A percentile compares a stretch with the other conserved stretches of the same genome.
phyloP scores from a whole-genome alignment of 306 rosid genomes.

The Prunus dulcis region DNA sequence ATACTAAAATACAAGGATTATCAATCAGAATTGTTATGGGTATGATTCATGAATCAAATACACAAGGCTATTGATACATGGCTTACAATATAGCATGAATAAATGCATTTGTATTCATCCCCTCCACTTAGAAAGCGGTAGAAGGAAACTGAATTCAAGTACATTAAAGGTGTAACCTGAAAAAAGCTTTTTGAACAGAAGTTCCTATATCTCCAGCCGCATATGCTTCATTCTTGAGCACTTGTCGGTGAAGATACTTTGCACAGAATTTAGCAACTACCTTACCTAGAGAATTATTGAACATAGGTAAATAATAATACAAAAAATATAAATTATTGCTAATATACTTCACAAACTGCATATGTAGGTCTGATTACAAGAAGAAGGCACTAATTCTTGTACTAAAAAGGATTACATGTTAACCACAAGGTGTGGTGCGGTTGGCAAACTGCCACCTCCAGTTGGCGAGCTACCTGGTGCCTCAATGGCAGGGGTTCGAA shows the following conservation, averaged over 20 bases:
- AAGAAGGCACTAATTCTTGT: not conserved
- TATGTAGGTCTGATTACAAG: not conserved
- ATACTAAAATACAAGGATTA: not conserved
- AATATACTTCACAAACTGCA: not conserved
- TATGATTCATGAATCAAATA: not conserved
- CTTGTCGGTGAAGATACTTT: slow-evolving; percentile 84
- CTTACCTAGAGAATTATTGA: slow-evolving; percentile 62
- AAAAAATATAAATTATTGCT: not conserved
- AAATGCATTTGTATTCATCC: not conserved
- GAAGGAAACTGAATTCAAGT: slow-evolving; percentile 24
- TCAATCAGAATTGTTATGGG: not conserved
- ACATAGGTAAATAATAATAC: slow-evolving; percentile 27
- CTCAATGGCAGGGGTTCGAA: no score
- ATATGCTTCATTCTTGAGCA: slow-evolving; percentile 73
- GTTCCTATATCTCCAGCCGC: slow-evolving; percentile 72
- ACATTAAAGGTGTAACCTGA: slow-evolving; percentile 55
- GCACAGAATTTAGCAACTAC: slow-evolving; percentile 98
- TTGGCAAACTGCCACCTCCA: no score
- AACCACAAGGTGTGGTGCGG: no score
- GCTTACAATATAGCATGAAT: not conserved
- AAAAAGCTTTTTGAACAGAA: slow-evolving; percentile 74
- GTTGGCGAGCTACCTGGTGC: no score
- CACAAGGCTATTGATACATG: not conserved
- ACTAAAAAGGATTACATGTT: not conserved
- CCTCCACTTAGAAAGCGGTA: slow-evolving; percentile 9